Conservation (phyloP, 2,329 filamentous ascomycete genomes). For the Geosmithia putterillii region DNA sequence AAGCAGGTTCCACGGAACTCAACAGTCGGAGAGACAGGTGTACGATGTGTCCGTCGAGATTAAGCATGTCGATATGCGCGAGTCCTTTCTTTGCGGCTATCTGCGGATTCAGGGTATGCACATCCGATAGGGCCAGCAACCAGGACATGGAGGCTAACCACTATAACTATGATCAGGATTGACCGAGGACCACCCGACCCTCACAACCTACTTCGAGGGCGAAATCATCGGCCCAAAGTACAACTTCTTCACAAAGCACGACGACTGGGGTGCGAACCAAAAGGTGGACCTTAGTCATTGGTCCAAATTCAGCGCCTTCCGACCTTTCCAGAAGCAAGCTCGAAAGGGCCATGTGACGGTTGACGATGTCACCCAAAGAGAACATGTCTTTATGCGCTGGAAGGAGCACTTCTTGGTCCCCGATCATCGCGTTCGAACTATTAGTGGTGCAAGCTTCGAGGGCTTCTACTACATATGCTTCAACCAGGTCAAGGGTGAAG, state of each 20-base stretch:
- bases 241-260: constrained; percentile 81
- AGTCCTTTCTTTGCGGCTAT: constrained; percentile 92
- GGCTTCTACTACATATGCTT: constrained; percentile 99
- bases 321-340: constrained; percentile 52
- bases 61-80: constrained; percentile 87
- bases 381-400: constrained; percentile 98
- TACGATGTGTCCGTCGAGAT: constrained; percentile 97
- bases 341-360: constrained; percentile 42
- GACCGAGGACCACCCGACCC: constrained; percentile 90
- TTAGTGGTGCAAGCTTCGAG: constrained; percentile 91
- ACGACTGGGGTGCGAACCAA: constrained; percentile 82
- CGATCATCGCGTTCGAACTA: constrained; percentile 82
- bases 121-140: neutral
- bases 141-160: neutral
- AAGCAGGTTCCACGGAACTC: constrained; percentile 79
- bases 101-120: constrained; percentile 77
- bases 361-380: constrained; percentile 64
- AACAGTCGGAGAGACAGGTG: constrained; percentile 82
- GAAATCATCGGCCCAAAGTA: constrained; percentile 95
- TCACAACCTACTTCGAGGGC: constrained; percentile 96
- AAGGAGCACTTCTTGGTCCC: constrained; percentile 97
- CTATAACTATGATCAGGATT: constrained; percentile 44
- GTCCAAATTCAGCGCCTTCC: constrained; percentile 80
- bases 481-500: constrained; percentile 75
- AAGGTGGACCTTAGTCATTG: constrained; percentile 91